These are phyloP conservation scores for Phlyctochytrium bullatum DNA, from an alignment of 192 early-diverging fungal genomes.

Conservation along the genomic window DNA sequence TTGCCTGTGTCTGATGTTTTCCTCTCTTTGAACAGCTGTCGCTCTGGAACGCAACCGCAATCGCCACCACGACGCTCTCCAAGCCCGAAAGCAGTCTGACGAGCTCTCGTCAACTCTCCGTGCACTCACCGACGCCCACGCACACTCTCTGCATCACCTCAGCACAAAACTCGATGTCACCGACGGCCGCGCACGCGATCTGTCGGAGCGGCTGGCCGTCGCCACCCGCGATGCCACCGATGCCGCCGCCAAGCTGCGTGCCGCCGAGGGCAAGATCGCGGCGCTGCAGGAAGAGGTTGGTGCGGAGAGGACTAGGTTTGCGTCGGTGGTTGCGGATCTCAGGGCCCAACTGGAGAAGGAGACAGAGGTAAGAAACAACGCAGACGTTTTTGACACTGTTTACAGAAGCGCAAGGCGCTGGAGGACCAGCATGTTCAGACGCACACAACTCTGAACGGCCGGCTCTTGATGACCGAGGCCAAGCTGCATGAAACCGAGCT, in stretches of 20 bases:
- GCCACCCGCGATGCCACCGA: conserved; percentile 37
- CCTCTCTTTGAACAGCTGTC: conserved; percentile 11
- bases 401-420: conserved; percentile 24
- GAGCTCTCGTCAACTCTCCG: conserved; percentile 41
- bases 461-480: conserved; percentile 40
- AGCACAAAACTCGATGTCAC: conserved; percentile 30
- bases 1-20: not conserved
- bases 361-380: conserved; percentile 33
- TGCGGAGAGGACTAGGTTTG: conserved; percentile 17
- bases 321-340: conserved; percentile 20
- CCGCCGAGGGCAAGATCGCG: conserved; percentile 26
- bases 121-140: conserved; percentile 36
- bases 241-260: conserved; percentile 25
- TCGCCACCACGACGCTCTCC: conserved; percentile 24
- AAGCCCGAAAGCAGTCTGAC: conserved; percentile 32
- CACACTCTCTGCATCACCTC: conserved; percentile 34
- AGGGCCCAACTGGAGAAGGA: conserved; percentile 38
- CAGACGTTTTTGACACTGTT: conserved; percentile 2
- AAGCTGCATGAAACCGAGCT: conserved; percentile 33
- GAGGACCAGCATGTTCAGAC: conserved; percentile 21
- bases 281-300: conserved; percentile 17
- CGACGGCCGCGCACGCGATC: conserved; percentile 12
- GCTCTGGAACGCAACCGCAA: conserved; percentile 44
- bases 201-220: conserved; percentile 32
- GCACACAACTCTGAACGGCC: conserved; percentile 3